Evolutionary conservation across 2,329 filamentous ascomycete species (phyloP), one percentile per base, ranked within the genome.

Genomic region (Fusarium solani-melongenae): DNA sequence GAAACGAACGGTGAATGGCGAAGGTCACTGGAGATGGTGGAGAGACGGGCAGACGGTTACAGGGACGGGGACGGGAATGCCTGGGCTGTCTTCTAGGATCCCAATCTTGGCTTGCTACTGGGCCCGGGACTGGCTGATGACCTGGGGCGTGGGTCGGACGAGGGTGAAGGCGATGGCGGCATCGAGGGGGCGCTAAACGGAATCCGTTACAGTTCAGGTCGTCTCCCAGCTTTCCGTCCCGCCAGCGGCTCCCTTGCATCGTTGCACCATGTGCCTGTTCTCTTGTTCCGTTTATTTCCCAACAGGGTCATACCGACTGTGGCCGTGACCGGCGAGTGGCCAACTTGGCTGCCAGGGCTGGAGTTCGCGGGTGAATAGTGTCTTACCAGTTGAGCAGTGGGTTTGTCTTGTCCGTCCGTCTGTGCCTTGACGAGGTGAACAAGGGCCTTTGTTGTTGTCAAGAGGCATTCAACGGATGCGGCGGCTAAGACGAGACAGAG

Each of bases 161-260:
- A 63, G 73, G 72, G 67, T 67, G 68, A 75, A 74, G 67, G 74
- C 75, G 72, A 78, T 77, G 72, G 76, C 70, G 76, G 75, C 73
- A 77, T 74, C 59, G 69, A 74, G 71, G 75, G 57, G 72, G 76
- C 76, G 76, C 76, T 78, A 77, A 78, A 72, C 76, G 72, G 67
- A 67, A 77, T 78, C 72, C 67, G 75, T 77, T 78, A 69, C 71
- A 69, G 46, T 66, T 69, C 68, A 72, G 68, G 68, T 60, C 64
- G 60, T 59, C 31, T 31, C 62, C 41, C 59, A 49, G 34, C 46
- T 29, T 51, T 66, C 63, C 57, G 58, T 72, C 57, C 68, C 66
- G 53, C 66, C 69, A 72, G 64, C 59, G 24, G 41, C 56, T 70
- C 57, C 62, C 67, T 66, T 62, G 49, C 41, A 17, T 59, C 59